Evolutionary conservation across 164 flowering plant genomes (phyloP).

Genomic region (Berberis thunbergii): DNA sequence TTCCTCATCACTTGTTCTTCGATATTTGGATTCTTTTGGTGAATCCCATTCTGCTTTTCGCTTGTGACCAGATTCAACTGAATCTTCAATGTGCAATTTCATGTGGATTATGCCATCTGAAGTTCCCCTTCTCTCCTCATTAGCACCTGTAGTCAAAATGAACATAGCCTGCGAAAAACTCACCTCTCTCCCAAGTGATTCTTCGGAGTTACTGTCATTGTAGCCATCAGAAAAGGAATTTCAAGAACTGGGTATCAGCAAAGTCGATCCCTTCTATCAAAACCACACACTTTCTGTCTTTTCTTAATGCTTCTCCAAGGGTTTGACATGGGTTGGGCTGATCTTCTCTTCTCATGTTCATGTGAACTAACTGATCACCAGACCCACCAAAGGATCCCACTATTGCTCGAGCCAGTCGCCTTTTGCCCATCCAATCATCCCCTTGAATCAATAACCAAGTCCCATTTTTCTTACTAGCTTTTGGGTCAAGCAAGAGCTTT

Average conservation of each 20-base stretch:
- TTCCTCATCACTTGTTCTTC: constrained; percentile 29
- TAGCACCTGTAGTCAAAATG: constrained; percentile 29
- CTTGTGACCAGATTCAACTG: constrained; percentile 18
- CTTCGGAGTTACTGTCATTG: constrained; percentile 26
- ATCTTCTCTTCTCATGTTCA: constrained; percentile 34
- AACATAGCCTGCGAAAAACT: constrained; percentile 21
- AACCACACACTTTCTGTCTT: constrained; percentile 31
- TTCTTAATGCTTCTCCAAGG: constrained; percentile 26
- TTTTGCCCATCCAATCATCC: constrained; percentile 51
- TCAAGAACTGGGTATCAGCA: constrained; percentile 39
- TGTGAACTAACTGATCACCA: constrained; percentile 26
- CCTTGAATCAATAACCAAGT: constrained; percentile 59
- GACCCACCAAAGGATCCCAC: constrained; percentile 55
- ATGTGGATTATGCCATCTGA: constrained; percentile 30
- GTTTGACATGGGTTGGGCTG: constrained; percentile 11
- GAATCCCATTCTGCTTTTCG: constrained; percentile 43
- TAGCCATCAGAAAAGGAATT: constrained; percentile 31
- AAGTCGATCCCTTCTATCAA: constrained; percentile 50
- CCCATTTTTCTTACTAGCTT: constrained; percentile 15
- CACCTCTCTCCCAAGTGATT: constrained; percentile 11
- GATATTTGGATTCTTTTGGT: constrained; percentile 23
- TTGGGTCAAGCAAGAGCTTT: constrained; percentile 33
- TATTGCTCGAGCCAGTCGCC: constrained; percentile 46
- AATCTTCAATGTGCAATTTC: constrained; percentile 30
- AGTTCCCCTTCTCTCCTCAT: constrained; percentile 4